phyloP scores from a whole-genome alignment of 2,329 filamentous ascomycete species.

The Verticillium alfalfae region DNA sequence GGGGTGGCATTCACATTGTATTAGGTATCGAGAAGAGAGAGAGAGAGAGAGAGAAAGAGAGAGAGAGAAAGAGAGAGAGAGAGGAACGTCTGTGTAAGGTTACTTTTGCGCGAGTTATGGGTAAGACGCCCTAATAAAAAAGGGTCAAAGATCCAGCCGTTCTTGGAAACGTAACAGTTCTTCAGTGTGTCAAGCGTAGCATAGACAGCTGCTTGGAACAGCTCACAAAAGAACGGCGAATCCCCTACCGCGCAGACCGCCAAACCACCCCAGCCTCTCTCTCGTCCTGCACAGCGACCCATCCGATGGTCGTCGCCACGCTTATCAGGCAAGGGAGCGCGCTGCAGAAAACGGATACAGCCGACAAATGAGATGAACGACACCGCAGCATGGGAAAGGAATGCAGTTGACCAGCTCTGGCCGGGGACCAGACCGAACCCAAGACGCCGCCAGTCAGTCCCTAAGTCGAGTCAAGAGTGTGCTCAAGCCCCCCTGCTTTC shows the following conservation, averaged over 20 bases:
- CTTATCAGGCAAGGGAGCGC: constrained; percentile 6
- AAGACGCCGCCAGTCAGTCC: not conserved
- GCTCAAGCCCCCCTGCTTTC: not conserved
- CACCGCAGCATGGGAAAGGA: not conserved
- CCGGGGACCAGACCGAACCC: not conserved
- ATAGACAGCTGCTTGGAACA: not conserved
- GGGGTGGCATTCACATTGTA: not conserved
- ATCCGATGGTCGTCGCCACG: constrained; percentile 9
- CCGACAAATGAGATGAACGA: constrained; percentile 4
- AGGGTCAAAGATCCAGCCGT: not conserved
- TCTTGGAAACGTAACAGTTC: not conserved
- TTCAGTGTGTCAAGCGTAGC: not conserved
- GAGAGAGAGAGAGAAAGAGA: not conserved
- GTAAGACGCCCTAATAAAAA: not conserved
- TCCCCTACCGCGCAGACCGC: not conserved
- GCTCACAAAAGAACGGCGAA: not conserved
- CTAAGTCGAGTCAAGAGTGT: not conserved
- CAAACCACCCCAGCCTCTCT: constrained; percentile 6
- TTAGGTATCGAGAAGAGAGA: not conserved
- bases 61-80: not conserved
- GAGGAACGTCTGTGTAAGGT: not conserved
- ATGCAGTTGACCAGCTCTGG: not conserved
- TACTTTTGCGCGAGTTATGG: not conserved
- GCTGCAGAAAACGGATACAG: constrained; percentile 6
- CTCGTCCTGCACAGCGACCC: constrained; percentile 3